A percentile compares a stretch with the other conserved stretches of the same genome.
phyloP scores from a whole-genome alignment of 2,329 filamentous ascomycete genomes.

The Arthrobotrys pseudoclavata region DNA sequence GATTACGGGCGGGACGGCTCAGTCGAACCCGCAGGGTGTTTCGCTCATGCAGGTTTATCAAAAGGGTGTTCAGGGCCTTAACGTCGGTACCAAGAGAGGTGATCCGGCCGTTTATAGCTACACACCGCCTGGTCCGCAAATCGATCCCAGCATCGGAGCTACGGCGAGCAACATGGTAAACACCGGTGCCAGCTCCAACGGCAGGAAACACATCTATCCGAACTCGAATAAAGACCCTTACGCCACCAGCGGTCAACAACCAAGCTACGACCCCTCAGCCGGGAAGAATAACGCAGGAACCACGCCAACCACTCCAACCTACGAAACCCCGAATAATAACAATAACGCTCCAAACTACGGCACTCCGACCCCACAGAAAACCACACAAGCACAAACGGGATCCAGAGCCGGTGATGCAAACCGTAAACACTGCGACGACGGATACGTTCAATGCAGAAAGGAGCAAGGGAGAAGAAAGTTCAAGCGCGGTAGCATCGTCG shows the following conservation, averaged over 20 bases:
- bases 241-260: conserved; percentile 4
- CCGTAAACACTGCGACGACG: conserved; percentile 39
- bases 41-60: conserved; percentile 66
- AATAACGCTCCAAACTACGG: not conserved
- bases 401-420: conserved; percentile 11
- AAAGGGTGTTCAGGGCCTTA: conserved; percentile 63
- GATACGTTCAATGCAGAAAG: conserved; percentile 16
- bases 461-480: conserved; percentile 5
- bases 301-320: not conserved
- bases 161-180: conserved; percentile 27
- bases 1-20: conserved; percentile 66
- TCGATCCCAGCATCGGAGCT: conserved; percentile 12
- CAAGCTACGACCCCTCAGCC: not conserved
- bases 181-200: conserved; percentile 23
- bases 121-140: conserved; percentile 59
- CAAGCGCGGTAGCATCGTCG: conserved; percentile 25
- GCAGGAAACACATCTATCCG: conserved; percentile 21
- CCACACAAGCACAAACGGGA: not conserved
- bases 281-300: not conserved
- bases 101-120: conserved; percentile 44
- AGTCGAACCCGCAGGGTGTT: conserved; percentile 61
- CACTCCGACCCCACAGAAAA: not conserved
- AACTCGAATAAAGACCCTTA: conserved; percentile 33
- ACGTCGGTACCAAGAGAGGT: conserved; percentile 52
- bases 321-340: not conserved